Conservation (phyloP, 2,329 filamentous ascomycete species). For the Xylaria sp. region DNA sequence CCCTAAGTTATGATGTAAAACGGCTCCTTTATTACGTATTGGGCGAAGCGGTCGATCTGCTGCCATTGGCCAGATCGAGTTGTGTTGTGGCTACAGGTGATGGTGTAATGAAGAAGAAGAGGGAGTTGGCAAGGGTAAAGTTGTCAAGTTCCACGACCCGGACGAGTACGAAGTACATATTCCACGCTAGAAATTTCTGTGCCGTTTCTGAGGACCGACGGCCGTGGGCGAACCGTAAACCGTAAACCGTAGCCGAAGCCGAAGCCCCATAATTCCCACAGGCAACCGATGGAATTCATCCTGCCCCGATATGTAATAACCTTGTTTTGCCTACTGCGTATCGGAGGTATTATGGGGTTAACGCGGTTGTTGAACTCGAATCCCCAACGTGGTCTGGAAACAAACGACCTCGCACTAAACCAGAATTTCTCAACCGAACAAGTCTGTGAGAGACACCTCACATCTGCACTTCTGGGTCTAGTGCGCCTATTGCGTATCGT, state of each 20-base stretch:
- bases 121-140: too few species aligned
- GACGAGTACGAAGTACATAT: too few species aligned
- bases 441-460: neutral
- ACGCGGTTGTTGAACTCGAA: neutral
- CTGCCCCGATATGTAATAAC: neutral
- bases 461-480: too few species aligned
- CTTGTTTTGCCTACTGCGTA: too few species aligned
- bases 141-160: too few species aligned
- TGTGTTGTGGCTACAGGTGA: neutral
- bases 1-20: constrained; percentile 3
- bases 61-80: constrained; percentile 3
- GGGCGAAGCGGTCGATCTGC: neutral
- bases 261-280: neutral
- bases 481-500: too few species aligned
- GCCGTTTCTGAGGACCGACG: neutral
- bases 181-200: neutral
- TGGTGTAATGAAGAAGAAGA: too few species aligned
- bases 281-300: neutral
- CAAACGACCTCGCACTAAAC: neutral
- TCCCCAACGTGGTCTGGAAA: neutral
- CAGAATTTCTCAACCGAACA: neutral
- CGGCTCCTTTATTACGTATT: neutral
- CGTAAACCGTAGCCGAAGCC: too few species aligned
- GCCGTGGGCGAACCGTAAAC: too few species aligned
- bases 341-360: neutral